Base-by-base conservation (phyloP, 306 rosid genomes). In the Cucumis hystrix region DNA sequence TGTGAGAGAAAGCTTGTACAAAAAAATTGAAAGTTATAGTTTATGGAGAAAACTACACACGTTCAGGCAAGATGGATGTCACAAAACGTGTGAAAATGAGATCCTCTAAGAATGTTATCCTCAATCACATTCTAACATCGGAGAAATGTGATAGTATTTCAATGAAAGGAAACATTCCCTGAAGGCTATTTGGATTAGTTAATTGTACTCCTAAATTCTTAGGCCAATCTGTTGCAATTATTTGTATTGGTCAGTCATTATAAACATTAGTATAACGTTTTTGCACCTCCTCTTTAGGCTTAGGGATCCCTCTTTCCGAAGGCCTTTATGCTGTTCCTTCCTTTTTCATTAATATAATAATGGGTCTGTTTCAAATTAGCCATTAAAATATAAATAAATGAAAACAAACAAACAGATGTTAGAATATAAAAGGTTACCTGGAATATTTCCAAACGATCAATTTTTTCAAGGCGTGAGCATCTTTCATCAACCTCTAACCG, bases 401-500 rank as follows among this genome's bases (percentile, higher is more conserved):
- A 25, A 28, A 28, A 59, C 64, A 59, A 59, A 59, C 64, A 11
- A 23, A 59, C 64, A 23, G 13, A 59, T 1, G 4, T 33, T 72
- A 30, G 39, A 62, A 69, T 28, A 47, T 54, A 76, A 58, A 76
- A 35, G 73, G 62, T 80, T 88, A 90, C 98, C 84, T 86, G 92
- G 49, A 93, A 93, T 82, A 87, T 81, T 49, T 93, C 97, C 84
- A 91, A 78, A 64, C 94, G 97, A 43, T 89, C 94, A 37, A 90
- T 84, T 85, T 93, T 93, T 83, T 93, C 97, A 81, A 93, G 97
- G 76, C 92, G 79, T 39, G 88, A 85, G 78, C 97, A 93, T 85
- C 97, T 89, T 83, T 91, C 98, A 73, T 93, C 98, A 78, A 92
- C 93, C 87, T 91, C 96, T 76, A 93, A 75, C 78, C 91, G 96